These are phyloP conservation scores for Neonectria sp. DNA, from an alignment of 2,329 filamentous ascomycete species.

Conservation along the genomic window DNA sequence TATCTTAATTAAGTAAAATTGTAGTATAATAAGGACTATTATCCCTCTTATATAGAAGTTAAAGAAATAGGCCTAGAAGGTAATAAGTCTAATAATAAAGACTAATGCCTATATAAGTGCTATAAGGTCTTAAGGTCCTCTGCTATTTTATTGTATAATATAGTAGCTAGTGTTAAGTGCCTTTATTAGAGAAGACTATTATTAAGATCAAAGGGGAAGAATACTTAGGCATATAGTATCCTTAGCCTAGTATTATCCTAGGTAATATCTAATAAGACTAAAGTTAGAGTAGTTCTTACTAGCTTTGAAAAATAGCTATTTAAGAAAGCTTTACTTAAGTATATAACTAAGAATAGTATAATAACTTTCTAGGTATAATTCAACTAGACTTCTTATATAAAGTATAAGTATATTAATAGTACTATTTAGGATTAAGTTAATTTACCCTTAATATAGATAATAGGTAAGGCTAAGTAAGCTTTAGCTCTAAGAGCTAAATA, in stretches of 20 bases:
- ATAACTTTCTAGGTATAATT: background rate
- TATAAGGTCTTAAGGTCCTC: background rate
- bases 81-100: background rate
- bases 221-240: too few species aligned
- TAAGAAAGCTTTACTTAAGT: constrained; percentile 7
- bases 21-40: background rate
- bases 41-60: background rate
- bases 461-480: background rate
- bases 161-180: background rate
- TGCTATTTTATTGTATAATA: background rate
- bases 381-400: background rate
- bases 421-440: background rate
- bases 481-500: too few species aligned
- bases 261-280: background rate
- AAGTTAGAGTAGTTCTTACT: background rate
- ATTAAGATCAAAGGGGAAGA: background rate
- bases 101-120: background rate
- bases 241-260: background rate
- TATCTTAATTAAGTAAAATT: background rate
- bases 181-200: background rate
- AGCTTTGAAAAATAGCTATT: background rate
- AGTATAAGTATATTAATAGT: background rate
- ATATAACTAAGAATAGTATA: constrained; percentile 56
- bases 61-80: background rate
- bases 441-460: background rate